Conservation (phyloP, 164 flowering plant genomes). For the Buxus sempervirens region DNA sequence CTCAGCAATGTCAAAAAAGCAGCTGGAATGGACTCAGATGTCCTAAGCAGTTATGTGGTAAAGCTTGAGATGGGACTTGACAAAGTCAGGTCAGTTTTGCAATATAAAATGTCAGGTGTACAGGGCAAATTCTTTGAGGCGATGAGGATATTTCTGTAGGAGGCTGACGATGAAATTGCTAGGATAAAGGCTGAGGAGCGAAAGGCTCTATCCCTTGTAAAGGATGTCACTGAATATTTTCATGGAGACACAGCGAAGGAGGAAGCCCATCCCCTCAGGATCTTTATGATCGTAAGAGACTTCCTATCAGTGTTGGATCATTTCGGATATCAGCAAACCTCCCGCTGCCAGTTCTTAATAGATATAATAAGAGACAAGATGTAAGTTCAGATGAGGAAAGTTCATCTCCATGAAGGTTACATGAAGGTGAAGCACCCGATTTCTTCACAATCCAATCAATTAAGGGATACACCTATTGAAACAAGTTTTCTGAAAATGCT, state of each 20-base stretch:
- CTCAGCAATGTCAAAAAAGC: constrained; percentile 78
- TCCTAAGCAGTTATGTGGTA: constrained; percentile 63
- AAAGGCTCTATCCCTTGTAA: constrained; percentile 62
- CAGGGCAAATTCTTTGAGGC: constrained; percentile 66
- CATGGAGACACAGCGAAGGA: no score
- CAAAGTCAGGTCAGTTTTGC: constrained; percentile 57
- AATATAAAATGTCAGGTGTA: constrained; percentile 48
- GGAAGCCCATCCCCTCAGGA: no score
- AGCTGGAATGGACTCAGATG: constrained; percentile 97
- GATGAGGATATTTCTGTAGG: constrained; percentile 59
- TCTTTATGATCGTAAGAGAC: constrained; percentile 91
- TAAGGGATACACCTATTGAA: no score
- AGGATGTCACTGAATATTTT: no score
- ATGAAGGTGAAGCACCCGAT: neutral
- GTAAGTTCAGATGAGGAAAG: constrained; percentile 68
- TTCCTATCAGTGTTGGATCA: constrained; percentile 77
- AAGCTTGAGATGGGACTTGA: constrained; percentile 87
- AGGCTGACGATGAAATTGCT: constrained; percentile 66
- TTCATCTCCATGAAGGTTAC: constrained; percentile 38
- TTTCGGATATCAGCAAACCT: constrained; percentile 73
- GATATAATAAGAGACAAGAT: constrained; percentile 51
- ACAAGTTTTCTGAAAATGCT: neutral
- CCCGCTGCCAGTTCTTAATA: constrained; percentile 72
- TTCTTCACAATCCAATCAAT: neutral
- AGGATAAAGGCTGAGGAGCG: constrained; percentile 62